A percentile compares a stretch with the other conserved stretches of the same genome.
Conservation (phyloP, 2,329 filamentous ascomycete genomes). For the Amauroascus niger region DNA sequence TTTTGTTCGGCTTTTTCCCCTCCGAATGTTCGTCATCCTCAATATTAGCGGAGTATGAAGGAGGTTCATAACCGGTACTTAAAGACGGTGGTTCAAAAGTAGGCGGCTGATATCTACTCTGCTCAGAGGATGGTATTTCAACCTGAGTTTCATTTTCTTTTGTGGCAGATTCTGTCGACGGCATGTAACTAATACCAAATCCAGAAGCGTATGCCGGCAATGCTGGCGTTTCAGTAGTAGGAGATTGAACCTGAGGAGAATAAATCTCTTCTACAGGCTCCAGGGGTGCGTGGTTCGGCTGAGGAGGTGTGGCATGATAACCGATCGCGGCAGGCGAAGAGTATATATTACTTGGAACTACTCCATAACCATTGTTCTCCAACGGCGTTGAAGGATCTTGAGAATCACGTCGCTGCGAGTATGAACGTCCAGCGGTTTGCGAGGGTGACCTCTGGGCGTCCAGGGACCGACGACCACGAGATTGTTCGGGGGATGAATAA, state of each 20-base stretch:
- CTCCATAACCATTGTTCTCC: constrained; percentile 28
- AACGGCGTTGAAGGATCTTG: constrained; percentile 30
- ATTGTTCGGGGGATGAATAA: constrained; percentile 44
- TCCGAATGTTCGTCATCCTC: constrained; percentile 45
- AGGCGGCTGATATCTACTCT: constrained; percentile 15
- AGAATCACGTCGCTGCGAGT: constrained; percentile 30
- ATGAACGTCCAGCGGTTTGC: constrained; percentile 22
- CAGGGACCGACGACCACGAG: constrained; percentile 41
- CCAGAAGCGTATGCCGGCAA: not conserved
- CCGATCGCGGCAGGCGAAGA: constrained; percentile 16
- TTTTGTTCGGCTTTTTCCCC: constrained; percentile 58
- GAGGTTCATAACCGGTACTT: constrained; percentile 26
- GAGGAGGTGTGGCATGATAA: constrained; percentile 26
- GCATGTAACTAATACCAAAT: constrained; percentile 4
- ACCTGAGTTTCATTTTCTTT: not conserved
- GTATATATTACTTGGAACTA: constrained; percentile 22
- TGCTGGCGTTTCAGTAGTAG: not conserved
- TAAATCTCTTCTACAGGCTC: constrained; percentile 34
- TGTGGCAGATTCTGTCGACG: not conserved
- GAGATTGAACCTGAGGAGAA: constrained; percentile 20
- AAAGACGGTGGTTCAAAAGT: constrained; percentile 30
- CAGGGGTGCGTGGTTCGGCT: constrained; percentile 32
- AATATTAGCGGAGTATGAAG: constrained; percentile 29
- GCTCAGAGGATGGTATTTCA: not conserved
- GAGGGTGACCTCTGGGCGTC: constrained; percentile 39